Conservation (phyloP, 2,329 filamentous ascomycete species). For the Lachnellula occidentalis region DNA sequence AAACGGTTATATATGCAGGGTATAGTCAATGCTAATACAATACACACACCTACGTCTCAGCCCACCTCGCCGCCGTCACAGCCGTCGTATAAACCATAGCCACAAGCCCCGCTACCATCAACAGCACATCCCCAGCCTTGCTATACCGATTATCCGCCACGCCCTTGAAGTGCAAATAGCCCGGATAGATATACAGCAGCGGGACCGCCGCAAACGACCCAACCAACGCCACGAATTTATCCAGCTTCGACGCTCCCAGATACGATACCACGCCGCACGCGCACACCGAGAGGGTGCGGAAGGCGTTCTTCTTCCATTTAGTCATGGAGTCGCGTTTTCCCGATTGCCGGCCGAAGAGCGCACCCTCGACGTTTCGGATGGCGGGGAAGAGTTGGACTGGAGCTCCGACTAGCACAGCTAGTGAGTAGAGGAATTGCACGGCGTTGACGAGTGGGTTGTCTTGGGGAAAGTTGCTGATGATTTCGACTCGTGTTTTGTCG, state of each 20-base stretch:
- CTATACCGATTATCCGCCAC: slow-evolving; percentile 64
- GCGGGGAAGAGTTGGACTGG: slow-evolving; percentile 94
- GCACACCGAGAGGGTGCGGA: slow-evolving; percentile 84
- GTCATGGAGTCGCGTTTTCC: slow-evolving; percentile 95
- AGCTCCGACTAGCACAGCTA: slow-evolving; percentile 87
- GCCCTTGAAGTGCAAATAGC: slow-evolving; percentile 79
- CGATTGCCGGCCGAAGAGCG: slow-evolving; percentile 76
- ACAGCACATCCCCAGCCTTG: slow-evolving; percentile 62
- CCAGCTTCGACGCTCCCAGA: slow-evolving; percentile 82
- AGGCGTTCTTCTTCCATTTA: slow-evolving; percentile 98
- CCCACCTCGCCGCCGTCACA: slow-evolving; percentile 79
- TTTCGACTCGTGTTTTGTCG: slow-evolving; percentile 88
- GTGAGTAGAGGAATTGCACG: slow-evolving; percentile 95
- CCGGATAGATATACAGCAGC: slow-evolving; percentile 92
- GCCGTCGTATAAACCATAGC: slow-evolving; percentile 89
- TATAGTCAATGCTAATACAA: no score
- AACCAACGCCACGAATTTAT: slow-evolving; percentile 93
- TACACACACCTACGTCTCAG: background rate
- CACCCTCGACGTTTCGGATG: slow-evolving; percentile 89
- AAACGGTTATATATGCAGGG: no score
- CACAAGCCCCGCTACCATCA: slow-evolving; percentile 73
- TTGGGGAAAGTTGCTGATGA: slow-evolving; percentile 90
- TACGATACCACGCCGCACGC: slow-evolving; percentile 81
- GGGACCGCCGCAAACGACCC: slow-evolving; percentile 96
- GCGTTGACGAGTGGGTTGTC: slow-evolving; percentile 90